Evolutionary conservation across 805 yeast genomes (phyloP).

Genomic region (Maudiozyma serrabonitensis): DNA sequence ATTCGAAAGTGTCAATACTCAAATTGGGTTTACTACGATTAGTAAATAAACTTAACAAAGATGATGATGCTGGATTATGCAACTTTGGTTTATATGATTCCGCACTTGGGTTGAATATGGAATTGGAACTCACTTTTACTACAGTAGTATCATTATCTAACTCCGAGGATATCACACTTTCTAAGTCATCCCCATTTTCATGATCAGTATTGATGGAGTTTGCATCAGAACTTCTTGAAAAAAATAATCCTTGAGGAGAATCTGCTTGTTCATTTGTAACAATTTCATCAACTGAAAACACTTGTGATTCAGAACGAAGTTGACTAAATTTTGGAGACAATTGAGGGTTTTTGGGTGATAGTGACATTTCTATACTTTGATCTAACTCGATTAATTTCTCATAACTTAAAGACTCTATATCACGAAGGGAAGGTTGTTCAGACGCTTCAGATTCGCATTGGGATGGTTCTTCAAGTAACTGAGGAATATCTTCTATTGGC

Average conservation of each 20-base stretch:
- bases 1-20: slow-evolving; percentile 6
- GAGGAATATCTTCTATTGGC: not conserved
- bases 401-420: slow-evolving; percentile 18
- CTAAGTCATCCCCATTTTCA: not conserved
- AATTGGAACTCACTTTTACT: not conserved
- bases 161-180: not conserved
- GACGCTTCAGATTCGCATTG: not conserved
- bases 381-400: slow-evolving; percentile 21
- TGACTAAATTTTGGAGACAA: slow-evolving; percentile 1
- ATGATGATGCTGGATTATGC: slow-evolving; percentile 15
- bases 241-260: not conserved
- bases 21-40: slow-evolving; percentile 12
- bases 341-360: slow-evolving; percentile 9
- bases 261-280: not conserved
- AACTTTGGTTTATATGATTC: slow-evolving; percentile 15
- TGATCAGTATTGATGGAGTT: no score
- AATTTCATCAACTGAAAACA: slow-evolving; percentile 8
- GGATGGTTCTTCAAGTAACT: not conserved
- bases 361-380: slow-evolving; percentile 13
- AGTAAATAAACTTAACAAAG: slow-evolving; percentile 22
- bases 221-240: not conserved
- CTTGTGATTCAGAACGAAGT: slow-evolving; percentile 11
- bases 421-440: slow-evolving; percentile 10
- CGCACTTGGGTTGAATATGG: slow-evolving; percentile 13
- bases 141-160: not conserved